Evolutionary conservation across 116 monocot genomes (phyloP).

Genomic region (Phalaenopsis hybrid): DNA sequence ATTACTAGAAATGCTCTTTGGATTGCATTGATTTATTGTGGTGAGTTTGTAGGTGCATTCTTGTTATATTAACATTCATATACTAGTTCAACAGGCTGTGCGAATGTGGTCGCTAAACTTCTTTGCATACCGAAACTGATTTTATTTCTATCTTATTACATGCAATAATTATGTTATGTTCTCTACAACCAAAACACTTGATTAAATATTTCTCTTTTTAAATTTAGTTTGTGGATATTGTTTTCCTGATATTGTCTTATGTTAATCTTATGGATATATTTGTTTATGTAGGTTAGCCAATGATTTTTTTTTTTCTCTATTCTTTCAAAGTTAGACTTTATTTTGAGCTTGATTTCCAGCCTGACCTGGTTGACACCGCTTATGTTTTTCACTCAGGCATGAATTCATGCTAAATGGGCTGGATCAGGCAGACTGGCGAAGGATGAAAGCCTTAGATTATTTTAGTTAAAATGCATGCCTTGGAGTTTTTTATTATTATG

Average conservation of each 20-base stretch:
- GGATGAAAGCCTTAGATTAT: no score
- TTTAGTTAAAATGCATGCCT: not conserved
- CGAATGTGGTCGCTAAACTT: not conserved
- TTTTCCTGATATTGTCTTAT: not conserved
- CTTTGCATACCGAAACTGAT: not conserved
- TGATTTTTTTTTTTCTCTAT: not conserved
- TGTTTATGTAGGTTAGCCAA: not conserved
- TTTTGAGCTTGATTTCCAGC: not conserved
- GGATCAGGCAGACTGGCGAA: no score
- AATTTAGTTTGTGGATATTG: not conserved
- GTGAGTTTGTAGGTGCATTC: not conserved
- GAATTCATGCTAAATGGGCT: not conserved
- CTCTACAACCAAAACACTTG: not conserved
- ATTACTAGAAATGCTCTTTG: not conserved
- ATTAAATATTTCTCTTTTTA: not conserved
- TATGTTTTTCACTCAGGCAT: not conserved
- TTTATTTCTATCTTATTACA: not conserved
- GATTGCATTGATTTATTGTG: not conserved
- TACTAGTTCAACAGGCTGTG: not conserved
- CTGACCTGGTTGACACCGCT: not conserved
- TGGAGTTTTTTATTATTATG: not conserved
- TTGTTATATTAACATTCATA: not conserved
- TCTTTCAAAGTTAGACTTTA: not conserved
- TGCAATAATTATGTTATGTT: not conserved
- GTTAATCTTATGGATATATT: not conserved